A percentile compares a stretch with the other conserved stretches of the same genome.
These are phyloP conservation scores for Globisporangium cystogenes DNA, from an alignment of 352 stramenopile species.

Conservation along the genomic window DNA sequence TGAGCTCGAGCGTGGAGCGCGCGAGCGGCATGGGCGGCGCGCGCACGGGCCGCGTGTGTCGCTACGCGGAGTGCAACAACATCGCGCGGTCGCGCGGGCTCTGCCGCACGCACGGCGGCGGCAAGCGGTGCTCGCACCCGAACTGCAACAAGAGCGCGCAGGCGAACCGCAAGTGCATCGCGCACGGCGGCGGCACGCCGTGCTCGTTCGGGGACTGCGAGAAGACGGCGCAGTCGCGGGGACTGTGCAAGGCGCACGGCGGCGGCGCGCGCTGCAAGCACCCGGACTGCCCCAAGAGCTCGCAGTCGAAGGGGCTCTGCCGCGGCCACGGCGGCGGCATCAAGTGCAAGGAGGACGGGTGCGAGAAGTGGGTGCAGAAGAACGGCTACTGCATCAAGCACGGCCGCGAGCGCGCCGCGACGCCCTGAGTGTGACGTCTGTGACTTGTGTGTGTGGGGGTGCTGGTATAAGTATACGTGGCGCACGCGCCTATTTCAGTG, in stretches of 20 bases:
- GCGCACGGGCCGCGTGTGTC: conserved; percentile 69
- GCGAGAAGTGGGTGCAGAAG: conserved; percentile 88
- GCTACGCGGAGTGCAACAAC: conserved; percentile 82
- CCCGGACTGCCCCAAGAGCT: conserved; percentile 83
- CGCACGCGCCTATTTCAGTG: too few relatives aligned
- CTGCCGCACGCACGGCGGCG: conserved; percentile 70
- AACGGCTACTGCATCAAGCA: conserved; percentile 90
- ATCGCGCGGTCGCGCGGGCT: conserved; percentile 74
- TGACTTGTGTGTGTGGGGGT: too few relatives aligned
- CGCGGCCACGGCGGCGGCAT: conserved; percentile 79
- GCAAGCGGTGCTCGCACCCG: conserved; percentile 76
- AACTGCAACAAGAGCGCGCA: conserved; percentile 86
- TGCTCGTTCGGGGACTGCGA: conserved; percentile 84
- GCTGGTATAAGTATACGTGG: too few relatives aligned
- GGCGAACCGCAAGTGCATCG: conserved; percentile 86
- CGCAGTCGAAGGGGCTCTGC: conserved; percentile 76
- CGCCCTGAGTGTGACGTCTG: conserved; percentile 34
- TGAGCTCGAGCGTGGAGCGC: conserved; percentile 66
- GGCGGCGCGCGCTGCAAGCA: conserved; percentile 79
- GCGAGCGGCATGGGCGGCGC: conserved; percentile 9
- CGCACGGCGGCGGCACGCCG: conserved; percentile 75
- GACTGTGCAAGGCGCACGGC: conserved; percentile 81
- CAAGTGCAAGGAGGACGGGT: conserved; percentile 83
- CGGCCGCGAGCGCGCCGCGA: conserved; percentile 66
- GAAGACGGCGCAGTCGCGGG: conserved; percentile 82